Percentiles rank a stretch among this genome's conserved stretches.
phyloP scores from a whole-genome alignment of 1,139 yeast species.

The Meyerozyma athensensis region DNA sequence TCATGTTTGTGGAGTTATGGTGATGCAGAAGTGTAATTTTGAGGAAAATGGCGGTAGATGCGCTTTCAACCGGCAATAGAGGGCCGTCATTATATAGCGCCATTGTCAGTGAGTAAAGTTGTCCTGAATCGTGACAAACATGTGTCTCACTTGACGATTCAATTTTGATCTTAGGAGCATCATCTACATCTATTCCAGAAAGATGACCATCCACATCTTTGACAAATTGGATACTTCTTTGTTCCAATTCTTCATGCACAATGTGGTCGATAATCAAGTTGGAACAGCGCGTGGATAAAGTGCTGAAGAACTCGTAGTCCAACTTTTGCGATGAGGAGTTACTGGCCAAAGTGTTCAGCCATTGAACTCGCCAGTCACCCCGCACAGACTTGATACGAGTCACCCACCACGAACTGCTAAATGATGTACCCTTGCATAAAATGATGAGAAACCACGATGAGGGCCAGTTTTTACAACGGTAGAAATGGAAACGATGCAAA shows the following conservation, averaged over 20 bases:
- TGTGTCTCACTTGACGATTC: background rate
- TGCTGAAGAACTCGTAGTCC: constrained; percentile 46
- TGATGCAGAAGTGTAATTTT: constrained; percentile 23
- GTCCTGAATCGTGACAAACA: background rate
- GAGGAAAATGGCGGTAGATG: constrained; percentile 34
- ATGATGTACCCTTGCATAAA: constrained; percentile 39
- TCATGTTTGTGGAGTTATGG: constrained; percentile 22
- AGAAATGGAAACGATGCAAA: constrained; percentile 30
- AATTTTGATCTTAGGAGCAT: background rate
- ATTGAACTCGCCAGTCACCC: constrained; percentile 62
- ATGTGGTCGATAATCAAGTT: constrained; percentile 61
- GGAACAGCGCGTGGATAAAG: constrained; percentile 48
- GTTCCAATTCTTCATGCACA: constrained; percentile 55
- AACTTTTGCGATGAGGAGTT: constrained; percentile 16
- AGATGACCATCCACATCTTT: constrained; percentile 11
- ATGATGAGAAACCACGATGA: constrained; percentile 62
- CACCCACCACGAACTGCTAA: constrained; percentile 57
- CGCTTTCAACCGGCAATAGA: constrained; percentile 31
- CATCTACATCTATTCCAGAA: background rate
- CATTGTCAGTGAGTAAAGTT: constrained; percentile 26
- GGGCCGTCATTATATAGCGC: constrained; percentile 30
- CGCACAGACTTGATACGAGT: constrained; percentile 55
- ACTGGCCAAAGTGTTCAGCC: constrained; percentile 30
- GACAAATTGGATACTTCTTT: constrained; percentile 34
- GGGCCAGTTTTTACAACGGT: constrained; percentile 67